A percentile compares a stretch with the other conserved stretches of the same genome.
Conservation (phyloP, 1,284 basidiomycete genomes). For the Phylloboletellus chloephorus region DNA sequence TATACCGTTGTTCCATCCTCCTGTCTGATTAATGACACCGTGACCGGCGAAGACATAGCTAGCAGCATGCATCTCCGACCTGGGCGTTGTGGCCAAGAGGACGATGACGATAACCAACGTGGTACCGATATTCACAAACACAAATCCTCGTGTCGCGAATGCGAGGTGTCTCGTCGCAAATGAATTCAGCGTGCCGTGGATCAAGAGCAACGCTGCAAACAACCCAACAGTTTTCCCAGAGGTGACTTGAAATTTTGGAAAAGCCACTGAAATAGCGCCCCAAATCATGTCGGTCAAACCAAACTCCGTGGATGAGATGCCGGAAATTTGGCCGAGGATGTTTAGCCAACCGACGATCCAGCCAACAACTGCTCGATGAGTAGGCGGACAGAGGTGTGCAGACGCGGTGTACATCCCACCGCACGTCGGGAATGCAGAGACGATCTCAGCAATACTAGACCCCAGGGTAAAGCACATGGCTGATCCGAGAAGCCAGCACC, state of each 20-base stretch:
- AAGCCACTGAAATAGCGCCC: constrained; percentile 50
- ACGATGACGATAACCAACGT: constrained; percentile 77
- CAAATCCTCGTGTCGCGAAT: constrained; percentile 71
- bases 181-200: constrained; percentile 80
- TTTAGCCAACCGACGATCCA: constrained; percentile 87
- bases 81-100: constrained; percentile 72
- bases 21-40: constrained; percentile 69
- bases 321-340: constrained; percentile 79
- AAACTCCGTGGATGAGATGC: constrained; percentile 83
- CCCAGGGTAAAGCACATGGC: constrained; percentile 73
- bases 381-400: constrained; percentile 65
- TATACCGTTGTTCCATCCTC: constrained; percentile 76
- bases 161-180: constrained; percentile 79
- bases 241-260: constrained; percentile 17
- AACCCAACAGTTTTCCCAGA: constrained; percentile 70
- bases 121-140: constrained; percentile 84
- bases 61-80: constrained; percentile 75
- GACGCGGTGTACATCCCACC: constrained; percentile 78
- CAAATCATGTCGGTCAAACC: constrained; percentile 88
- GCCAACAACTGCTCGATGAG: constrained; percentile 65
- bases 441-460: constrained; percentile 73
- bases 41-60: constrained; percentile 73
- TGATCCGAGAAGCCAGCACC: constrained; percentile 81
- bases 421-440: constrained; percentile 77
- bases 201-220: constrained; percentile 61